phyloP scores from a whole-genome alignment of 2,329 filamentous ascomycete genomes.

The Colletotrichum agaves region DNA sequence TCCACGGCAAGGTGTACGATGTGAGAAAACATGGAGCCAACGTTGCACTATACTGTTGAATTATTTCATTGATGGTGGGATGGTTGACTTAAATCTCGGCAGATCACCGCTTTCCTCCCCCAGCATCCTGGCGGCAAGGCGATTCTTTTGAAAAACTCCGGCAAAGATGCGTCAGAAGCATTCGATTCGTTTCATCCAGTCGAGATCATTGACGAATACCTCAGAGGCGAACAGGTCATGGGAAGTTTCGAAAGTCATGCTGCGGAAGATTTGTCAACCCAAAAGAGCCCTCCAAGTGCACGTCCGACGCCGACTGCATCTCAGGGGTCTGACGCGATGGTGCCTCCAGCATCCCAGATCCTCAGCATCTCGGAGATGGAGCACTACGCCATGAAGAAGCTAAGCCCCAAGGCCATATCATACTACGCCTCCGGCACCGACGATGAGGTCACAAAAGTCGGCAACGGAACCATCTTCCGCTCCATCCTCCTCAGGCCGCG shows the following conservation, averaged over 20 bases:
- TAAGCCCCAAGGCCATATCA: conserved; percentile 83
- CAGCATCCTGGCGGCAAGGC: conserved; percentile 82
- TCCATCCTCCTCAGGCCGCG: conserved; percentile 82
- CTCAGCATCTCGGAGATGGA: conserved; percentile 88
- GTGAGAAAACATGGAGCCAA: conserved; percentile 56
- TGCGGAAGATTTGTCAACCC: background rate
- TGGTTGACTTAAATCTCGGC: background rate
- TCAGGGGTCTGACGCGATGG: conserved; percentile 41
- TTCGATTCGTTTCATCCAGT: conserved; percentile 88
- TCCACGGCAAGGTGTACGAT: conserved; percentile 88
- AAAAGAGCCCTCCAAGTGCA: background rate
- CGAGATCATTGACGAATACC: conserved; percentile 80
- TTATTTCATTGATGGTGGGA: background rate
- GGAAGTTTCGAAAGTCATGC: conserved; percentile 71
- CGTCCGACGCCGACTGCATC: conserved; percentile 57
- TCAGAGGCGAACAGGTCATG: conserved; percentile 74
- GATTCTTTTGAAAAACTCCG: conserved; percentile 82
- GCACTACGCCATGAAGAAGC: conserved; percentile 74
- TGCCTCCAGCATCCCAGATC: conserved; percentile 69
- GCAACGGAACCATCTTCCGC: conserved; percentile 79
- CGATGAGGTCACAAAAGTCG: conserved; percentile 78
- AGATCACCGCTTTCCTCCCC: conserved; percentile 72
- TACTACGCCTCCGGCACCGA: conserved; percentile 89
- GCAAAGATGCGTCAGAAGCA: conserved; percentile 84
- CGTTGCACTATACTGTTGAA: background rate